These are phyloP conservation scores for Madurella fahalii DNA, from an alignment of 2,329 filamentous ascomycete genomes.

Conservation along the genomic window DNA sequence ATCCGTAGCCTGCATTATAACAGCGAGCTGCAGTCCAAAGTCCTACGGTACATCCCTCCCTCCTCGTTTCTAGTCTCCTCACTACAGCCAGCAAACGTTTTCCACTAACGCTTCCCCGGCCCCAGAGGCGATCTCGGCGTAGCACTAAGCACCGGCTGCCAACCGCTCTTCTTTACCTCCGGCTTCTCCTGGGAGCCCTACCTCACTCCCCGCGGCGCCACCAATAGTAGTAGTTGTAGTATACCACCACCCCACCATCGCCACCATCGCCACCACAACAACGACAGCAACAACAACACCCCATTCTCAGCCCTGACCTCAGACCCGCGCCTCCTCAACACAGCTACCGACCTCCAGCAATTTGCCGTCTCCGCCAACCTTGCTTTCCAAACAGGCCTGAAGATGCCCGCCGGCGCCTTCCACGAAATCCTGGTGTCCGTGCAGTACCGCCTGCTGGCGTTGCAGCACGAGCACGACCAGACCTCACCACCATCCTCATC, in stretches of 20 bases:
- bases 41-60: constrained; percentile 12
- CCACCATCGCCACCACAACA: not conserved
- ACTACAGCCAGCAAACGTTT: not conserved
- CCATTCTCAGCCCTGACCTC: not conserved
- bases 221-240: not conserved
- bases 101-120: not conserved
- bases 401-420: constrained; percentile 28
- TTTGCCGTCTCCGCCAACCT: constrained; percentile 29
- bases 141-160: constrained; percentile 6
- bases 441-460: constrained; percentile 30
- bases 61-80: not conserved
- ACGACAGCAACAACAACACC: not conserved
- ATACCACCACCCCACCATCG: not conserved
- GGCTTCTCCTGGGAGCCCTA: constrained; percentile 16
- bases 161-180: constrained; percentile 17
- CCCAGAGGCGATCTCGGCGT: constrained; percentile 9
- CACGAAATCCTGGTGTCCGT: constrained; percentile 31
- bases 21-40: constrained; percentile 17
- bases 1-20: constrained; percentile 11
- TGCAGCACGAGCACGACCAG: constrained; percentile 22
- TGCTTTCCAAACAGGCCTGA: constrained; percentile 19
- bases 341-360: constrained; percentile 30
- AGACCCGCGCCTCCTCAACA: constrained; percentile 26
- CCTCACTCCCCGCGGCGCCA: not conserved
- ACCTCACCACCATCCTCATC: not conserved